Evolutionary conservation across 2,329 filamentous ascomycete genomes (phyloP), one percentile per base, ranked within the genome.

Genomic region (Nothophoma quercina): DNA sequence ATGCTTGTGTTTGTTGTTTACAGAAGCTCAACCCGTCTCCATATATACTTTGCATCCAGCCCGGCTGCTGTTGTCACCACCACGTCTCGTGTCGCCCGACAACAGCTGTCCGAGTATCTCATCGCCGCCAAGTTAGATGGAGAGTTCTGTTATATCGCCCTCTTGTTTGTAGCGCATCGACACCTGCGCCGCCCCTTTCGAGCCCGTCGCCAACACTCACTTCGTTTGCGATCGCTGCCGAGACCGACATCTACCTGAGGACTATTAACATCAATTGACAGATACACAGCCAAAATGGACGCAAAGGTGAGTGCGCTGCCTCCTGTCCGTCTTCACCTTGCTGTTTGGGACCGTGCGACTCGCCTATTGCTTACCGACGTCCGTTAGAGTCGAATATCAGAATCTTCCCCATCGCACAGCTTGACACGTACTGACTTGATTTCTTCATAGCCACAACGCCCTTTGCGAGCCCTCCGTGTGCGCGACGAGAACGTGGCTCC

Each of bases 401-500:
- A 34, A 18, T 8, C 19, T 23, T 42, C 18, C 18, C 36, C 16
- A 22, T 5, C 23, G 23, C 38, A 35, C 34, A 38, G 23, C 16
- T 38, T 39, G 32, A 58, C 40, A 42, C n/a, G 34, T 28, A 54
- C 65, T 69, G 41, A 69, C 57, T 26, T 60, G 40, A 54, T 34
- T 35, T 26, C 44, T 44, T 42, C 59, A 46, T 69, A 93, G 90
- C 89, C 90, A 57, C 88, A 89, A 74, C 84, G 89, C 75, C 84
- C 83, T 40, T 62, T 79, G 63, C 83, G 86, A 69, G 74, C 78
- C 39, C 75, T 86, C 71, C 83, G 84, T 72, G 78, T 83, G 66
- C 81, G 82, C 70, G 88, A 91, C 77, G 91, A 96, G 76, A 95
- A 95, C 74, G 76, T 81, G 53, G 67, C 63, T 12, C 71, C 71